These are phyloP conservation scores for Chlorociboria aeruginascens DNA, from an alignment of 495 filamentous ascomycete species.

Conservation along the genomic window DNA sequence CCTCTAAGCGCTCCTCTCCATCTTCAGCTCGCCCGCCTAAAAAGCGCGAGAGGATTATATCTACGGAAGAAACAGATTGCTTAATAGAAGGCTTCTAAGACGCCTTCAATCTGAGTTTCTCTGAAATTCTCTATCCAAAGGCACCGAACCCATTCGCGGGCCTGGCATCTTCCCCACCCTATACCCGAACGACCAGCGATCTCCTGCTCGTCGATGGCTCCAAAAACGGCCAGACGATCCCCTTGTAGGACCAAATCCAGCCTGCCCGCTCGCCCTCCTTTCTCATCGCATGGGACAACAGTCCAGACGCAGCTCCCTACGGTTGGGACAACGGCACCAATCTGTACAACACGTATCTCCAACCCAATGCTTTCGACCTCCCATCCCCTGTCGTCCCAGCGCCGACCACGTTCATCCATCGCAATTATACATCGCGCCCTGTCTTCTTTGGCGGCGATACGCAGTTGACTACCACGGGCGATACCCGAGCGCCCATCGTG, in stretches of 20 bases:
- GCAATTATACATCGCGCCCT: slow-evolving; percentile 1
- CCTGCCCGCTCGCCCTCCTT: neutral
- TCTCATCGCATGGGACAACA: slow-evolving; percentile 10
- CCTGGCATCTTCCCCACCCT: neutral
- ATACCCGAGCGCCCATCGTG: slow-evolving; percentile 4
- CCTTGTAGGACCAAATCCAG: slow-evolving; percentile 5
- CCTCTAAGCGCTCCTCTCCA: neutral
- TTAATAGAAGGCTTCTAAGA: neutral
- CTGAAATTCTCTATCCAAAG: neutral
- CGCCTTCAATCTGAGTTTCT: neutral
- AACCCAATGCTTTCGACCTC: slow-evolving; percentile 1
- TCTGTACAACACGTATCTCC: slow-evolving; percentile 8
- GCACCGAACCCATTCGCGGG: slow-evolving; percentile 8
- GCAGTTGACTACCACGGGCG: slow-evolving; percentile 1
- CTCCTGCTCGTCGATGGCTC: slow-evolving; percentile 7
- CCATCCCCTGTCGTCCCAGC: slow-evolving; percentile 8
- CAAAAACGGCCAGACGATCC: slow-evolving; percentile 4
- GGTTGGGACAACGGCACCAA: slow-evolving; percentile 9
- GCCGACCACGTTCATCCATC: neutral
- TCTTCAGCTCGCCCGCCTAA: neutral
- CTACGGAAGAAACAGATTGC: neutral
- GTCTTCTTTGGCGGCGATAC: slow-evolving; percentile 10
- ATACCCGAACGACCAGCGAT: neutral
- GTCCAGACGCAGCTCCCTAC: slow-evolving; percentile 1
- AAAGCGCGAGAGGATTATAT: neutral